phyloP scores from a whole-genome alignment of 73 alveolate genomes.

The Paramecium sexaurelia region DNA sequence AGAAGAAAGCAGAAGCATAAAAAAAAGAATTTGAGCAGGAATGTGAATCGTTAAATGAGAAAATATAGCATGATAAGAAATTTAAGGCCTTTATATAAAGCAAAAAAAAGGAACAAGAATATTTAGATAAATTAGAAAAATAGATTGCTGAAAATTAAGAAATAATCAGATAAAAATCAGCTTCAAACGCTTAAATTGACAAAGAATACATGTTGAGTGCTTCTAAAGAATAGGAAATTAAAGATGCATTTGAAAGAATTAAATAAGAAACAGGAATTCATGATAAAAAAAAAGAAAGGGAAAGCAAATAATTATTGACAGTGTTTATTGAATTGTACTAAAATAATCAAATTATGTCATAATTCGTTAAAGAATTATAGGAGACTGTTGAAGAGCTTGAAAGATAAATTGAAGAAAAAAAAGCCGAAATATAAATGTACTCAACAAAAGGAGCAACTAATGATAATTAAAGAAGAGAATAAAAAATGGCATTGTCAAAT shows the following conservation, averaged over 20 bases:
- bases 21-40: constrained; percentile 51
- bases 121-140: constrained; percentile 54
- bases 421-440: constrained; percentile 64
- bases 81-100: constrained; percentile 59
- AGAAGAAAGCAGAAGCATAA: constrained; percentile 62
- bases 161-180: constrained; percentile 57
- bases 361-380: constrained; percentile 63
- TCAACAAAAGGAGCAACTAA: constrained; percentile 68
- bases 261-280: constrained; percentile 69
- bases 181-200: constrained; percentile 64
- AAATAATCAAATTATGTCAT: constrained; percentile 60
- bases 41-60: constrained; percentile 63
- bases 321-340: constrained; percentile 62
- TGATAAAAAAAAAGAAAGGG: constrained; percentile 64
- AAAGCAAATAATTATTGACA: constrained; percentile 57
- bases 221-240: constrained; percentile 64
- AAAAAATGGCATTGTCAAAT: constrained; percentile 61
- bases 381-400: constrained; percentile 66
- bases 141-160: constrained; percentile 59
- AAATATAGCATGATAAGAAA: constrained; percentile 60
- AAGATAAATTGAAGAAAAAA: constrained; percentile 65
- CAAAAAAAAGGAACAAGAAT: constrained; percentile 65
- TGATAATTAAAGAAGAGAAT: constrained; percentile 68
- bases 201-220: constrained; percentile 68
- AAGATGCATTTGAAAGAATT: constrained; percentile 68